Evolutionary conservation across 2,329 filamentous ascomycete species (phyloP), one percentile per base, ranked within the genome.

Genomic region (Amauroascus niger): DNA sequence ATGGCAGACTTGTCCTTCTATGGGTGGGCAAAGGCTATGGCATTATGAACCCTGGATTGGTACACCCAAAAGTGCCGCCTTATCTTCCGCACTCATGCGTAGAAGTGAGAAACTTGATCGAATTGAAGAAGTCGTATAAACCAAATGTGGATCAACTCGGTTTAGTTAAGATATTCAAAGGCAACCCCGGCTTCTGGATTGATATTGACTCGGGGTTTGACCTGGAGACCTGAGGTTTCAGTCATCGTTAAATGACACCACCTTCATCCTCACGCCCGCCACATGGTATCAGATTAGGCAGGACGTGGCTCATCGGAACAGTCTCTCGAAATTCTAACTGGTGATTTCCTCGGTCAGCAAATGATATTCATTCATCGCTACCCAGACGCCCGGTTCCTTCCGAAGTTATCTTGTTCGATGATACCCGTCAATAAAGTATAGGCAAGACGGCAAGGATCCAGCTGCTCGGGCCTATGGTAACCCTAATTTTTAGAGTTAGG

Each of bases 1-100:
- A 57, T 37, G 60, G 62, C 13, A 59, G 60, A 39, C 60, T 69
- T 51, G 49, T 69, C 24, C 55, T 64, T 24, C 48, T 71, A 5
- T 68, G 61, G 58, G 58, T 65, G 33, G 67, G 65, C 37, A 59
- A 62, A 53, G 54, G 51, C 37, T 52, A 53, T 26, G 62, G 62
- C 2, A 43, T 61, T 22, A 57, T 67, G 16, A 56, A 61, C 47
- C 54, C 55, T 16, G 65, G 64, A 11, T 52, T 62, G 41, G 58
- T 64, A 44, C 60, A 60, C n/a, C 22, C 52, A 8, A 13, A 33
- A n/a, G 20, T 33, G 1, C 45, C 52, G 13, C 24, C 46, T 6
- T 49, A 51, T 44, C 30, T 56, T 51, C 33, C 30, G 39, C n/a
- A 50, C 13, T 20, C 33, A 18, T 47, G 51, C 24, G 50, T 32